Base-by-base conservation (phyloP, 208 protist species). In the Wallacemonas sp. region DNA sequence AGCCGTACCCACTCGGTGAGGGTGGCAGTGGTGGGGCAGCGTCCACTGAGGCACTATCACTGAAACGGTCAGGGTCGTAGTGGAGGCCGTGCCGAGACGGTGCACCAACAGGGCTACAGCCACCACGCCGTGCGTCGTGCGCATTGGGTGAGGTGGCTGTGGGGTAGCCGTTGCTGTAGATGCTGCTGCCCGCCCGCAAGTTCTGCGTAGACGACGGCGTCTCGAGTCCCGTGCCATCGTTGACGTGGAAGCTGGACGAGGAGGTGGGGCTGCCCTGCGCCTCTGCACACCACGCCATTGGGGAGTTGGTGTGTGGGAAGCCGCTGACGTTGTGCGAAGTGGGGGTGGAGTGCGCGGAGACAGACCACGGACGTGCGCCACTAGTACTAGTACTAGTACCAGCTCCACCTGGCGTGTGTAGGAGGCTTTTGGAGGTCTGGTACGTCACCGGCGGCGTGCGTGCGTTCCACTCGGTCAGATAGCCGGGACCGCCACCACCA, bases 271-370 rank as follows among this genome's bases (percentile, higher is more conserved):
- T 33, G 32, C 52, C n/a, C 19, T 39, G 30, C 32, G 52, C n/a
- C 32, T 58, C 52, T 29, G 32, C 5, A 2, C 29, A 17, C 52
- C 52, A 58, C 24, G 21, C 21, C 29, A 11, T 33, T 19, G 52
- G 32, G 29, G 52, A 39, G 14, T 3, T 34, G 12, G 36, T 30
- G 29, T 24, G 30, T 3, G 52, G 52, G 19, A 58, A 58, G 16
- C 52, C 52, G 5, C 5, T 58, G 0, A 14, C 29, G 19, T 21
- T 17, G 52, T 43, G 52, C 5, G 52, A 43, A 16, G 52, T 58
- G 14, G 52, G 52, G 4, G 52, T 58, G 30, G 52, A 58, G 9
- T 39, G 52, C 11, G 30, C 6, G 2, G 52, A 58, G 29, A 58
- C 34, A 30, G 52, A 58, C 24, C 29, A 58, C 52, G 52, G 52